Evolutionary conservation across 1,139 yeast genomes (phyloP).

Genomic region (Wickerhamomyces sp.): DNA sequence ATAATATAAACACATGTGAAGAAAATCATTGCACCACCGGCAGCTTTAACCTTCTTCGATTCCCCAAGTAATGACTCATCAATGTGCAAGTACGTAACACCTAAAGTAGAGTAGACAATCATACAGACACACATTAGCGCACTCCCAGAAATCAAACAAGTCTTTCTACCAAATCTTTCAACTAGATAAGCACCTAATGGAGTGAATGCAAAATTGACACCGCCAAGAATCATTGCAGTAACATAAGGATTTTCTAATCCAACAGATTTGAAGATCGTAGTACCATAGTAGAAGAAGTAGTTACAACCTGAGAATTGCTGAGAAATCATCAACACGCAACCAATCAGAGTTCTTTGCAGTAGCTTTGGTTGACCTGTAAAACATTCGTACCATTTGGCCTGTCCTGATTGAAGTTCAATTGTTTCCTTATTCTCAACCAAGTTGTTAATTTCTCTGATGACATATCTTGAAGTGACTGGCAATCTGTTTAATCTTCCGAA

Average conservation of each 20-base stretch:
- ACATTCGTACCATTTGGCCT: constrained; percentile 40
- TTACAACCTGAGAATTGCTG: constrained; percentile 58
- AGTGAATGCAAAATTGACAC: constrained; percentile 73
- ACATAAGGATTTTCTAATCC: constrained; percentile 38
- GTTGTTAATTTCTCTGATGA: constrained; percentile 38
- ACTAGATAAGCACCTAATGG: constrained; percentile 63
- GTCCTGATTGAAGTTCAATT: constrained; percentile 37
- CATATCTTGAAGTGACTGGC: constrained; percentile 42
- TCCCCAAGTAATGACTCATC: background rate
- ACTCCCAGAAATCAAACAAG: constrained; percentile 57
- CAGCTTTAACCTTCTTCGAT: constrained; percentile 28
- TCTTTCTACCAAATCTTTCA: constrained; percentile 65
- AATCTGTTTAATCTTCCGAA: constrained; percentile 30
- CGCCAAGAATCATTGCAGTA: constrained; percentile 66
- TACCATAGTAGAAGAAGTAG: constrained; percentile 53
- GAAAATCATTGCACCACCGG: constrained; percentile 68
- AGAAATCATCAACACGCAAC: constrained; percentile 48
- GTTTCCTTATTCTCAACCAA: constrained; percentile 34
- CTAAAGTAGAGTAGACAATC: constrained; percentile 60
- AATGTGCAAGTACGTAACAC: constrained; percentile 35
- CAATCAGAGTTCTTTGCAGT: constrained; percentile 43
- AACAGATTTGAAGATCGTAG: constrained; percentile 46
- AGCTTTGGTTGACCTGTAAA: constrained; percentile 43
- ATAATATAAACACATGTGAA: constrained; percentile 70
- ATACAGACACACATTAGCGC: constrained; percentile 57